A percentile compares a stretch with the other conserved stretches of the same genome.
Conservation (phyloP, 2,329 filamentous ascomycete genomes). For the Trichoderma sp. region DNA sequence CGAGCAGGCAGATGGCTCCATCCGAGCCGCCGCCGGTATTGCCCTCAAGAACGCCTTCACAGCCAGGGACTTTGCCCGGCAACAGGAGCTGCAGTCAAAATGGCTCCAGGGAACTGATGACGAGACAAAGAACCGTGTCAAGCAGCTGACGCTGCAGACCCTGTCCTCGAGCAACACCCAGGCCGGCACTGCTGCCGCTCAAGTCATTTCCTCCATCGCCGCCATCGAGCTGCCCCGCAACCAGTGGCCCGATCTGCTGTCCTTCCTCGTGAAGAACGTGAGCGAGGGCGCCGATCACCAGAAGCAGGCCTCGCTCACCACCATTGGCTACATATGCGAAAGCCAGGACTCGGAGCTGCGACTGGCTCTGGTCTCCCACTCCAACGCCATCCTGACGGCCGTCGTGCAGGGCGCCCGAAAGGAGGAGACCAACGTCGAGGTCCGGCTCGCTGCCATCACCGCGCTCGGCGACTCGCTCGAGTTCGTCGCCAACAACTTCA, state of each 20-base stretch:
- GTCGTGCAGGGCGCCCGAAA: conserved; percentile 97
- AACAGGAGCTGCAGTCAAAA: conserved; percentile 89
- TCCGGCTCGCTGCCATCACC: conserved; percentile 88
- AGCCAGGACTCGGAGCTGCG: conserved; percentile 87
- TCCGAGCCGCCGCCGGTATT: conserved; percentile 91
- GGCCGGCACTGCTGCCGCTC: conserved; percentile 85
- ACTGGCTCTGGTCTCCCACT: conserved; percentile 78
- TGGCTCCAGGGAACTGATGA: conserved; percentile 84
- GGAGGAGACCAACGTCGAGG: conserved; percentile 89
- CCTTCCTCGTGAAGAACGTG: conserved; percentile 86
- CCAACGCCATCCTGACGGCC: conserved; percentile 95
- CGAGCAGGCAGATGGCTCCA: conserved; percentile 77
- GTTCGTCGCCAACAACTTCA: conserved; percentile 97
- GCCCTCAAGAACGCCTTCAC: conserved; percentile 98
- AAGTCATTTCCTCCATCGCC: conserved; percentile 94
- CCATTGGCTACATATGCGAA: conserved; percentile 99
- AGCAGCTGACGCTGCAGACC: conserved; percentile 86
- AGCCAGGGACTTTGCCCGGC: conserved; percentile 82
- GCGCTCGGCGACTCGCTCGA: conserved; percentile 95
- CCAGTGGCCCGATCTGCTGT: conserved; percentile 93
- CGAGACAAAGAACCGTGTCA: conserved; percentile 83
- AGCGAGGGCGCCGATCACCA: conserved; percentile 82
- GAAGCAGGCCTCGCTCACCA: conserved; percentile 91
- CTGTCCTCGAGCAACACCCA: conserved; percentile 76
- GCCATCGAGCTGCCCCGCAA: conserved; percentile 90